phyloP scores from a whole-genome alignment of 306 rosid species.

The Ziziphus jujuba region DNA sequence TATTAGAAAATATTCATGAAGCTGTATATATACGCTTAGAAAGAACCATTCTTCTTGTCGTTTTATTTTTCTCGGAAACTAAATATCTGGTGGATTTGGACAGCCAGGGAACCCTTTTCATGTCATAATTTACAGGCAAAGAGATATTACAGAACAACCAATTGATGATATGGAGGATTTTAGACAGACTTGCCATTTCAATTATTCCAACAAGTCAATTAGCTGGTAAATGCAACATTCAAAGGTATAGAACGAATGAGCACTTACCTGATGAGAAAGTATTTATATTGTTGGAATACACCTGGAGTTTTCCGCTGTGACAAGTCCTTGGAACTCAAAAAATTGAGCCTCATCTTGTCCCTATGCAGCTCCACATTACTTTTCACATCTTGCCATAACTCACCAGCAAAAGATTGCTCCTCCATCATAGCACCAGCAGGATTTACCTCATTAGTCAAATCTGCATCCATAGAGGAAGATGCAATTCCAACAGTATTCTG shows the following conservation, averaged over 20 bases:
- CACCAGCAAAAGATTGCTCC: slow-evolving; percentile 73
- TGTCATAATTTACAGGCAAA: slow-evolving; percentile 2
- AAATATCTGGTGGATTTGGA: not conserved
- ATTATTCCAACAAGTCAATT: slow-evolving; percentile 12
- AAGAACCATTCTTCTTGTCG: too few species aligned
- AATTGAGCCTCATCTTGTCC: slow-evolving; percentile 63
- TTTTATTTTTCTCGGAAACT: too few species aligned
- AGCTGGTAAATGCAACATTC: slow-evolving; percentile 15
- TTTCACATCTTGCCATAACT: slow-evolving; percentile 84
- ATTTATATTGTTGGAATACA: slow-evolving; percentile 65
- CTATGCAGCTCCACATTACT: slow-evolving; percentile 52
- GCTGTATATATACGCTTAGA: too few species aligned
- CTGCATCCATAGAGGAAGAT: slow-evolving; percentile 28
- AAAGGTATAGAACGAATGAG: not conserved
- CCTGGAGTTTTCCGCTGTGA: slow-evolving; percentile 79
- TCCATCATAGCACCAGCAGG: slow-evolving; percentile 24
- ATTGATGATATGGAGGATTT: too few species aligned
- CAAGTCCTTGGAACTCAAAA: slow-evolving; percentile 73
- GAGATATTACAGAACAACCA: not conserved
- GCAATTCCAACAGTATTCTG: slow-evolving; percentile 37
- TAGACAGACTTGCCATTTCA: not conserved
- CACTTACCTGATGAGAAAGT: slow-evolving; percentile 78
- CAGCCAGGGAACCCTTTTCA: not conserved
- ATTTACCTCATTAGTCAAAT: slow-evolving; percentile 36
- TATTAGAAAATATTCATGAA: too few species aligned